phyloP scores from a whole-genome alignment of 257 asterid genomes.

The Capsicum rhomboideum region DNA sequence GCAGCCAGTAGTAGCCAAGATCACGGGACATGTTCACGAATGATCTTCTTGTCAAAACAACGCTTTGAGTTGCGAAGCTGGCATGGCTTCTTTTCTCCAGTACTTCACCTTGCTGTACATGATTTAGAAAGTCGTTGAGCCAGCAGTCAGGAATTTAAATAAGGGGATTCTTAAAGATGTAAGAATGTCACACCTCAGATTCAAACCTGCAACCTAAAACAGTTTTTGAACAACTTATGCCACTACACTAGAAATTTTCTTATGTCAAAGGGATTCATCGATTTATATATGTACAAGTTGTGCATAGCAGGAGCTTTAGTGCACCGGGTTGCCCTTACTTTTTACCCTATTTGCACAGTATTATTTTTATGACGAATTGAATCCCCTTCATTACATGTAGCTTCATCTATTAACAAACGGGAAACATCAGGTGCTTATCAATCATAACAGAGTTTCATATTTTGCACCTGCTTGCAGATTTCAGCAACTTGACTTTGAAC shows the following conservation, averaged over 20 bases:
- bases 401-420: not conserved
- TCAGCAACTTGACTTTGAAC: slow-evolving; percentile 19
- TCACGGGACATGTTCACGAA: slow-evolving; percentile 54
- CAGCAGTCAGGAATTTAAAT: not conserved
- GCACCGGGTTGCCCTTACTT: no score
- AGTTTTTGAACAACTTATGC: no score
- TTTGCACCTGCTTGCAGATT: slow-evolving; percentile 21
- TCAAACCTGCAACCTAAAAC: no score
- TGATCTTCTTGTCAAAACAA: slow-evolving; percentile 44
- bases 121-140: not conserved
- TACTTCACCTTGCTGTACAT: slow-evolving; percentile 19
- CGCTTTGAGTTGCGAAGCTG: slow-evolving; percentile 25
- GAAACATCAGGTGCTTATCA: not conserved
- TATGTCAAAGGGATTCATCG: not conserved
- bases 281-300: not conserved
- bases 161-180: not conserved
- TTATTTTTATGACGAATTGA: no score
- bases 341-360: no score
- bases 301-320: no score
- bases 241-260: no score
- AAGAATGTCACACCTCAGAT: no score
- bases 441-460: not conserved
- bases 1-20: slow-evolving; percentile 58
- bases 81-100: slow-evolving; percentile 23
- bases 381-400: not conserved